phyloP scores from a whole-genome alignment of 192 early-diverging fungal species.

The Coemansia sp. region DNA sequence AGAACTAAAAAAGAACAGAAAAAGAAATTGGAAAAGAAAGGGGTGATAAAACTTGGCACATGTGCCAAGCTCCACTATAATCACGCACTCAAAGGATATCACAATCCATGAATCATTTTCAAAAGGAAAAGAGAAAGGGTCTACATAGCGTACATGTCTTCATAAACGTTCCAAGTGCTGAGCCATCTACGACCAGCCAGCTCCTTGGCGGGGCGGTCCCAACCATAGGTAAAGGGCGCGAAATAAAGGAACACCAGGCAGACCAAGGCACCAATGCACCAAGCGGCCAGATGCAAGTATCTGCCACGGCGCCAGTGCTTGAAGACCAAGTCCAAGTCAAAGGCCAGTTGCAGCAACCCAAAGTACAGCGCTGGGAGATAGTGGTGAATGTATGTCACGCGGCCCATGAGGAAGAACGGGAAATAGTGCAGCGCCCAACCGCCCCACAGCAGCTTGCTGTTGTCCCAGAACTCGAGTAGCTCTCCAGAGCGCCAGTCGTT shows the following conservation, averaged over 20 bases:
- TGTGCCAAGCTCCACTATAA: background rate
- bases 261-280: slow-evolving; percentile 17
- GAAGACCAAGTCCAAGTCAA: slow-evolving; percentile 71
- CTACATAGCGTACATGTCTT: slow-evolving; percentile 40
- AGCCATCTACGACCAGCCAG: slow-evolving; percentile 69
- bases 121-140: background rate
- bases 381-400: slow-evolving; percentile 93
- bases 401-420: slow-evolving; percentile 92
- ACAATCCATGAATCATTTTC: background rate
- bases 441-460: slow-evolving; percentile 79
- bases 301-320: slow-evolving; percentile 62
- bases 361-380: slow-evolving; percentile 89
- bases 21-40: background rate
- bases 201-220: slow-evolving; percentile 62
- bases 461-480: slow-evolving; percentile 62
- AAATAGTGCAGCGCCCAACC: slow-evolving; percentile 87
- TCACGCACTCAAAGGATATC: background rate
- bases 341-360: slow-evolving; percentile 72
- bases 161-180: slow-evolving; percentile 77
- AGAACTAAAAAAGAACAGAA: background rate
- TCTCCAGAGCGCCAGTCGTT: slow-evolving; percentile 28
- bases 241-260: slow-evolving; percentile 63
- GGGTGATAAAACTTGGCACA: background rate
- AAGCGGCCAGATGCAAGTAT: slow-evolving; percentile 59
- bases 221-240: slow-evolving; percentile 79